These are phyloP conservation scores for Trichophyton equinum DNA, from an alignment of 2,329 filamentous ascomycete species.

Conservation along the genomic window DNA sequence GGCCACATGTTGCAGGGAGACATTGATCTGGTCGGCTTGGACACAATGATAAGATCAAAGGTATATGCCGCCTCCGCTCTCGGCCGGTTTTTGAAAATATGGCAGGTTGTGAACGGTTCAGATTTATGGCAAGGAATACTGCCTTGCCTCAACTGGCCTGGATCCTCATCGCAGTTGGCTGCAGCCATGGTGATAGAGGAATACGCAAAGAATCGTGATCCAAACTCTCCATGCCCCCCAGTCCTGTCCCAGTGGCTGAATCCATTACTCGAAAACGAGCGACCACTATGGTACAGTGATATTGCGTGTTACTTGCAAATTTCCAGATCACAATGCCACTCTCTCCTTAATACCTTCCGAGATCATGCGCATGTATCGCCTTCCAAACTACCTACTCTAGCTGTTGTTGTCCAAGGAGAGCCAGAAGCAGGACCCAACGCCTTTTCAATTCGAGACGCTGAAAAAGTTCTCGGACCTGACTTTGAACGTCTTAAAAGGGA, in stretches of 20 bases:
- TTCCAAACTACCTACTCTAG: constrained; percentile 63
- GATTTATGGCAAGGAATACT: constrained; percentile 54
- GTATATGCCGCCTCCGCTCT: constrained; percentile 78
- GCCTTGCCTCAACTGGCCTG: constrained; percentile 56
- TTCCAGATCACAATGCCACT: constrained; percentile 80
- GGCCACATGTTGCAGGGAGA: constrained; percentile 97
- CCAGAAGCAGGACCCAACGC: constrained; percentile 81
- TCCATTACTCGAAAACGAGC: constrained; percentile 65
- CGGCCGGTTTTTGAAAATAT: constrained; percentile 66
- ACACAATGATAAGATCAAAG: constrained; percentile 76
- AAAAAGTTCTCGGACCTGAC: constrained; percentile 74
- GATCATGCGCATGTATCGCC: constrained; percentile 74
- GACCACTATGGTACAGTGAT: constrained; percentile 74
- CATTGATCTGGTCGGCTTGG: constrained; percentile 81
- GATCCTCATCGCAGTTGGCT: constrained; percentile 75
- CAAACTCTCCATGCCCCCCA: constrained; percentile 23
- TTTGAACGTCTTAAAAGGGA: constrained; percentile 78
- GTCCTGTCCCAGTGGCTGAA: constrained; percentile 48
- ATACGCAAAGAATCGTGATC: constrained; percentile 51
- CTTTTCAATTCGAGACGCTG: constrained; percentile 76
- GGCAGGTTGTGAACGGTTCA: constrained; percentile 46
- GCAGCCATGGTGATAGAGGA: constrained; percentile 79
- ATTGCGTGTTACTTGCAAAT: constrained; percentile 82
- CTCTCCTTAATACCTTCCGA: constrained; percentile 79
- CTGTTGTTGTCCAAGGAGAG: constrained; percentile 89